Conservation (phyloP, 2,329 filamentous ascomycete genomes). For the Alternaria metachromatica region DNA sequence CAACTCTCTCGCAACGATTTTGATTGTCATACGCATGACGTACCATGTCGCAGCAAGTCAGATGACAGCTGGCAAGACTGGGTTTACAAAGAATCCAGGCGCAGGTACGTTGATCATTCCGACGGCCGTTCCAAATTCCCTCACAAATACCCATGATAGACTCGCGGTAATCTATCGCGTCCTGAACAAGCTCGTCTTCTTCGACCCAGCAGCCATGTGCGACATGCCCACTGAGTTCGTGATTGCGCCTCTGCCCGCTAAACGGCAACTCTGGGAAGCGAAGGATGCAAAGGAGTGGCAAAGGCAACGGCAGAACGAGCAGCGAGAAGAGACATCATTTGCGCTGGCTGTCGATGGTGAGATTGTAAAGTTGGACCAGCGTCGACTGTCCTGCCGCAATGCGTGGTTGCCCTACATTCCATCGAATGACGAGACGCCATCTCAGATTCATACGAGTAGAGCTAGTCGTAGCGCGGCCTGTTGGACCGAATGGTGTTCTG, state of each 20-base stretch:
- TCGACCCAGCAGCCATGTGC: conserved; percentile 51
- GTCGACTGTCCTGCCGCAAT: conserved; percentile 29
- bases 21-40: background rate
- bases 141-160: conserved; percentile 28
- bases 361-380: conserved; percentile 39
- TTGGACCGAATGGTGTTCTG: conserved; percentile 57
- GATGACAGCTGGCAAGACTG: conserved; percentile 39
- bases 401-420: background rate
- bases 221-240: conserved; percentile 44
- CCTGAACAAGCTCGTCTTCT: conserved; percentile 54
- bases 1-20: conserved; percentile 2
- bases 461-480: conserved; percentile 10
- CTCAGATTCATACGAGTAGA: background rate
- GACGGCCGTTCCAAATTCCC: background rate
- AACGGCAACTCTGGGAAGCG: conserved; percentile 56
- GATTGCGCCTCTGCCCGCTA: conserved; percentile 53
- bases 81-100: conserved; percentile 52
- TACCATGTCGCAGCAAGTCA: background rate
- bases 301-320: conserved; percentile 26
- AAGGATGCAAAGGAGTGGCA: conserved; percentile 45
- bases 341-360: conserved; percentile 46
- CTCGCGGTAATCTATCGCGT: conserved; percentile 51
- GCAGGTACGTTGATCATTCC: conserved; percentile 34
- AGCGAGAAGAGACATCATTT: conserved; percentile 24
- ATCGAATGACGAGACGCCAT: background rate